Evolutionary conservation across 257 asterid genomes (phyloP).

Genomic region (Salvia splendens): DNA sequence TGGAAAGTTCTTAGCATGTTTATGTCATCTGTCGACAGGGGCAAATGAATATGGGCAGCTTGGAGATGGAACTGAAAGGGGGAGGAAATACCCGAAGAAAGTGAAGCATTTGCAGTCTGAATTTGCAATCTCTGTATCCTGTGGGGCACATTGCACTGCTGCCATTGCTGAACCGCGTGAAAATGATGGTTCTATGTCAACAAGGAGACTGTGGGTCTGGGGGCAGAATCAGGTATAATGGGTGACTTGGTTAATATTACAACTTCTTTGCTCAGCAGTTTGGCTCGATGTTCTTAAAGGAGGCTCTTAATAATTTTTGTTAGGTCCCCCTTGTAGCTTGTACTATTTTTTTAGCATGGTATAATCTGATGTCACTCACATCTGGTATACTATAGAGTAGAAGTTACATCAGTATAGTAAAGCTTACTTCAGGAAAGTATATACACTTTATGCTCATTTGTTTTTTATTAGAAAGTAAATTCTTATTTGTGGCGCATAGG

Average conservation of each 20-base stretch:
- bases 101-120: slow-evolving; percentile 75
- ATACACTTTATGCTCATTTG: not conserved
- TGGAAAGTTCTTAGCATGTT: not conserved
- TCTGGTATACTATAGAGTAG: not conserved
- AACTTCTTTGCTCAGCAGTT: not conserved
- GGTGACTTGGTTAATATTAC: not conserved
- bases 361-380: not conserved
- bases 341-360: not conserved
- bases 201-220: slow-evolving; percentile 93
- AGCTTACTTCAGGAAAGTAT: not conserved
- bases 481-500: not conserved
- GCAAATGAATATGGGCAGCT: slow-evolving; percentile 96
- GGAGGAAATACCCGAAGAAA: slow-evolving; percentile 73
- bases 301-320: not conserved
- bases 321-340: not conserved
- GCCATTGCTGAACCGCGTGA: slow-evolving; percentile 88
- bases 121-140: slow-evolving; percentile 75
- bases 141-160: slow-evolving; percentile 95
- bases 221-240: slow-evolving; percentile 90
- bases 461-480: not conserved
- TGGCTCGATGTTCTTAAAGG: not conserved
- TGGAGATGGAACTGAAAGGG: slow-evolving; percentile 86
- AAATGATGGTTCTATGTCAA: slow-evolving; percentile 74
- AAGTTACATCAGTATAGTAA: not conserved
- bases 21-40: slow-evolving; percentile 50